These are phyloP conservation scores for Ilyonectria sp. DNA, from an alignment of 2,329 filamentous ascomycete species.

Conservation along the genomic window DNA sequence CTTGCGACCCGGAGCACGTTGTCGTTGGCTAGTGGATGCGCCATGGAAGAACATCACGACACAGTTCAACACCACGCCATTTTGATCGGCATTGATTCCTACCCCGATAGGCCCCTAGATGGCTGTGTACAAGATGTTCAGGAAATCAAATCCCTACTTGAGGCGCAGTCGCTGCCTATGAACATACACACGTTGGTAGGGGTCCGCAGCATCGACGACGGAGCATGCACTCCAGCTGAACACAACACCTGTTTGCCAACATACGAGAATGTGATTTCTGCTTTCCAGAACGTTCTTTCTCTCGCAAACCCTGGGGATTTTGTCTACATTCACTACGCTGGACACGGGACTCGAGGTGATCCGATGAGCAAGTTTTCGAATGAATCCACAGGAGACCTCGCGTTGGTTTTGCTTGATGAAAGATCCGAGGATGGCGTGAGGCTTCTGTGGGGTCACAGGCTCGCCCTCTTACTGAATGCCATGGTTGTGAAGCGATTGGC, in stretches of 20 bases:
- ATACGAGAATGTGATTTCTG: constrained; percentile 1
- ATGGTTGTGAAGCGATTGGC: constrained; percentile 29
- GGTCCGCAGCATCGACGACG: too few relatives aligned
- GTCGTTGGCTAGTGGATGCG: too few relatives aligned
- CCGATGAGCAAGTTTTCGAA: not conserved
- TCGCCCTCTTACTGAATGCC: constrained; percentile 3
- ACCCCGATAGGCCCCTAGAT: not conserved
- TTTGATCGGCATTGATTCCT: not conserved
- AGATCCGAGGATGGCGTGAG: not conserved
- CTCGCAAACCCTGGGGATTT: constrained; percentile 4
- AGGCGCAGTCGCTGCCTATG: not conserved
- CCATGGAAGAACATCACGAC: too few relatives aligned
- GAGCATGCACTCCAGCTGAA: not conserved
- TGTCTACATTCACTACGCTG: constrained; percentile 30
- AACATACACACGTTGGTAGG: not conserved
- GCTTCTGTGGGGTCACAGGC: constrained; percentile 3
- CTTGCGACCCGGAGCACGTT: too few relatives aligned
- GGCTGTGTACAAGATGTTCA: not conserved
- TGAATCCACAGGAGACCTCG: constrained; percentile 21
- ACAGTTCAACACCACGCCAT: not conserved
- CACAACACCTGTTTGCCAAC: constrained; percentile 12
- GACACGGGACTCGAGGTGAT: constrained; percentile 18
- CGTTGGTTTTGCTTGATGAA: constrained; percentile 22
- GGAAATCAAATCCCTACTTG: not conserved
- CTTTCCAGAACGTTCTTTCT: not conserved